Conservation (phyloP, 176 grass and related monocot species). For the Oryza coarctata region DNA sequence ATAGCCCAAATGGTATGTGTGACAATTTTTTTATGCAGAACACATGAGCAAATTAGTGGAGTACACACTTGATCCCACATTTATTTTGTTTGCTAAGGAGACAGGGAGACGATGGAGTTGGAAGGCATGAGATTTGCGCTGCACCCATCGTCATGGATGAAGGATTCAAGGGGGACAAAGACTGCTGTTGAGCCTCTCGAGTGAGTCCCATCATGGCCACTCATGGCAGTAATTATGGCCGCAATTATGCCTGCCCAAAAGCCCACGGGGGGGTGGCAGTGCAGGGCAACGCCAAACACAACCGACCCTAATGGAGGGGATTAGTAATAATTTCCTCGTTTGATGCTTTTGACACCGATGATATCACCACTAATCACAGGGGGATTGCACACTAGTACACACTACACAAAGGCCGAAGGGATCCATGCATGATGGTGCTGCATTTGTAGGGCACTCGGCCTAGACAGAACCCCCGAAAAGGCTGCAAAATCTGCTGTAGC, state of each 20-base stretch:
- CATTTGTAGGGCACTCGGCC: slow-evolving; percentile 30
- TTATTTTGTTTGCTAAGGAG: neutral
- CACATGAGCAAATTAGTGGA: neutral
- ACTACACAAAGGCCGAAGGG: neutral
- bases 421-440: slow-evolving; percentile 22
- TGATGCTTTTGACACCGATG: slow-evolving; percentile 8
- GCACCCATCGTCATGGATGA: slow-evolving; percentile 36
- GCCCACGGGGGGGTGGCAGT: neutral
- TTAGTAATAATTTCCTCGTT: slow-evolving; percentile 48
- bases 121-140: slow-evolving; percentile 23
- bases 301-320: slow-evolving; percentile 17
- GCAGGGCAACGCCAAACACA: neutral
- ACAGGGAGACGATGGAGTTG: slow-evolving; percentile 9
- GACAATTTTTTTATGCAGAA: neutral
- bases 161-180: slow-evolving; percentile 7
- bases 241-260: slow-evolving; percentile 44
- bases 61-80: neutral
- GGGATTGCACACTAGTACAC: neutral
- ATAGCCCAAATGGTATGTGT: neutral
- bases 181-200: slow-evolving; percentile 29
- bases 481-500: slow-evolving; percentile 34
- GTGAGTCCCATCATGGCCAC: slow-evolving; percentile 48
- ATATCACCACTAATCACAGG: slow-evolving; percentile 33
- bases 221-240: slow-evolving; percentile 45
- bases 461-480: slow-evolving; percentile 42